phyloP scores from a whole-genome alignment of 1,139 yeast species.

The Suhomyces bolitotheri region DNA sequence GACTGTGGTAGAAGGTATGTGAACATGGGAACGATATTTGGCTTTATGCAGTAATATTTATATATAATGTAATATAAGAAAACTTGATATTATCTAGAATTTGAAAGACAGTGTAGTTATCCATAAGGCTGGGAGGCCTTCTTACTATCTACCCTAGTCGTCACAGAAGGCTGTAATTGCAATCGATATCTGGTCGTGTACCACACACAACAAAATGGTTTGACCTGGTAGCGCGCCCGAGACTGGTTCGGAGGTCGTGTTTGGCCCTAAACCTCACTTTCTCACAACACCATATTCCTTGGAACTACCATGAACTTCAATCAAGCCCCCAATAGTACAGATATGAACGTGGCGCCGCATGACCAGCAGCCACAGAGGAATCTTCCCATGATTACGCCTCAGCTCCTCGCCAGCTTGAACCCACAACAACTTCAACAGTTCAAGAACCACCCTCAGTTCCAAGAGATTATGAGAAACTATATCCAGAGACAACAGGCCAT shows the following conservation, averaged over 20 bases:
- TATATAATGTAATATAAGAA: not conserved
- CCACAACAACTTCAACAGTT: conserved; percentile 52
- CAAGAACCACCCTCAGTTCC: conserved; percentile 50
- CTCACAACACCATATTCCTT: too few relatives aligned
- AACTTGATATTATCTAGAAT: not conserved
- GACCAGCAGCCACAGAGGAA: conserved; percentile 10
- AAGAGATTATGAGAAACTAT: conserved; percentile 39
- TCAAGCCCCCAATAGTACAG: conserved; percentile 9
- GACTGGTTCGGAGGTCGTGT: too few relatives aligned
- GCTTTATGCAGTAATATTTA: conserved; percentile 39
- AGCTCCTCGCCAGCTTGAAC: conserved; percentile 40
- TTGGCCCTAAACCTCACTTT: too few relatives aligned
- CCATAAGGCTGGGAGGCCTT: too few relatives aligned
- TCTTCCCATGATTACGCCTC: conserved; percentile 40
- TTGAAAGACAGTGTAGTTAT: not conserved
- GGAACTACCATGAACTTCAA: conserved; percentile 12
- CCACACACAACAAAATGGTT: too few relatives aligned
- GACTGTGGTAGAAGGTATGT: conserved; percentile 93
- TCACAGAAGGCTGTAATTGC: too few relatives aligned
- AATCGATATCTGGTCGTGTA: too few relatives aligned
- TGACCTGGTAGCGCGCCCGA: too few relatives aligned
- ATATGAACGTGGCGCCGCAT: conserved; percentile 10
- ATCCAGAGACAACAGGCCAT: conserved; percentile 39
- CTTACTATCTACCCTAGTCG: too few relatives aligned
- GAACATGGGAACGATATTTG: conserved; percentile 80